Conservation (phyloP, 257 asterid species). For the Thymus mandschuricus region DNA sequence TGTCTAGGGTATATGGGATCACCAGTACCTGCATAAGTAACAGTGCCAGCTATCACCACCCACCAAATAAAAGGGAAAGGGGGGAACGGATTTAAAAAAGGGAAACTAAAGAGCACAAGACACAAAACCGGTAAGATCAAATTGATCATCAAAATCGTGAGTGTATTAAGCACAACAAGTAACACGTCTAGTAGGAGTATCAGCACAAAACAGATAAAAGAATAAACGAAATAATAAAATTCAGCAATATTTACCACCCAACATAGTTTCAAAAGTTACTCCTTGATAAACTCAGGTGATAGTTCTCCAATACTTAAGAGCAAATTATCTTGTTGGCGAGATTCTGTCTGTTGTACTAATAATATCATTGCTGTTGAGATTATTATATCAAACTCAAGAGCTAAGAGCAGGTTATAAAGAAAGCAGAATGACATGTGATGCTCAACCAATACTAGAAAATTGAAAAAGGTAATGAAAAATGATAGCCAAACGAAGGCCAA, state of each 20-base stretch:
- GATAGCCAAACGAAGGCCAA: constrained; percentile 19
- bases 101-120: constrained; percentile 11
- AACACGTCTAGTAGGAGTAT: constrained; percentile 7
- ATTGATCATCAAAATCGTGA: constrained; percentile 11
- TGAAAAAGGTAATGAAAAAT: constrained; percentile 18
- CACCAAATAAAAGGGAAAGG: neutral
- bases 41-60: constrained; percentile 47
- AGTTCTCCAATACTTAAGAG: constrained; percentile 1
- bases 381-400: constrained; percentile 3
- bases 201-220: constrained; percentile 17
- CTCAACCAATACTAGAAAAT: constrained; percentile 20
- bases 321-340: constrained; percentile 7
- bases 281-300: constrained; percentile 10
- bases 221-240: constrained; percentile 16
- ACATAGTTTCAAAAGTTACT: constrained; percentile 14
- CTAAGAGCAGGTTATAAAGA: constrained; percentile 1
- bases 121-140: constrained; percentile 4
- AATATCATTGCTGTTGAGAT: neutral
- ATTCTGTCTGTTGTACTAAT: constrained; percentile 5
- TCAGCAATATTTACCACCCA: constrained; percentile 9
- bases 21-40: constrained; percentile 45
- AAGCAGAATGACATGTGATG: constrained; percentile 25
- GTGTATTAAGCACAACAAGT: constrained; percentile 18
- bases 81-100: neutral
- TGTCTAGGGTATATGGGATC: constrained; percentile 45